Percentiles rank a stretch among this genome's conserved stretches.
These are phyloP conservation scores for Phytopythium helicoides DNA, from an alignment of 352 stramenopile genomes.

Conservation along the genomic window DNA sequence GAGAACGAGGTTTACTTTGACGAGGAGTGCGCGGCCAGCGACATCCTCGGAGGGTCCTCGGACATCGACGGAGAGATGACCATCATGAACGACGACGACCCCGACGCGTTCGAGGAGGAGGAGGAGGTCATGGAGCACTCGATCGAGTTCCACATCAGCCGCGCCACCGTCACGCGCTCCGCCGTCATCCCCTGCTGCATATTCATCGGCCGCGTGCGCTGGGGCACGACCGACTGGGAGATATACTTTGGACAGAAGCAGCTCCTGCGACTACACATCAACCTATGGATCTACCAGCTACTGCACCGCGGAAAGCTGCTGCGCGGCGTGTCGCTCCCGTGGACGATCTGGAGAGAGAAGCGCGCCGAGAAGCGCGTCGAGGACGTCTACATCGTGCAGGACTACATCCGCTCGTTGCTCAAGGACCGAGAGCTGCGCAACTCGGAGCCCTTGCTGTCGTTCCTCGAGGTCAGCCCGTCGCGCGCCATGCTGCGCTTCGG, in stretches of 20 bases:
- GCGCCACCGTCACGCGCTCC: constrained; percentile 63
- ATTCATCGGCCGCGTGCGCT: constrained; percentile 77
- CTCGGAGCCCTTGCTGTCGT: constrained; percentile 73
- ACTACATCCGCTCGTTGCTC: constrained; percentile 68
- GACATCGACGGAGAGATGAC: constrained; percentile 54
- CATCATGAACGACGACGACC: constrained; percentile 67
- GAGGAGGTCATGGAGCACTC: constrained; percentile 71
- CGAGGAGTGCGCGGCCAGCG: constrained; percentile 41
- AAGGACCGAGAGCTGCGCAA: constrained; percentile 66
- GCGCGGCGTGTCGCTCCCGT: constrained; percentile 51
- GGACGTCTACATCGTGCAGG: constrained; percentile 71
- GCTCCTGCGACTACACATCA: constrained; percentile 68
- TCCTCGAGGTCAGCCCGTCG: constrained; percentile 78
- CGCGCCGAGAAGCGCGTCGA: constrained; percentile 61
- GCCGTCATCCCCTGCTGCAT: constrained; percentile 80
- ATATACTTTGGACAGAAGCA: constrained; percentile 88
- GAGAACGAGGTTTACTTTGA: constrained; percentile 24
- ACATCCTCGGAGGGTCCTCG: constrained; percentile 40
- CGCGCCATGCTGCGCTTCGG: constrained; percentile 72
- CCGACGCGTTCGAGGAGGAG: constrained; percentile 40
- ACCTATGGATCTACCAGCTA: constrained; percentile 50
- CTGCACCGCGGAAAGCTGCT: constrained; percentile 46
- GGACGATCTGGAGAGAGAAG: constrained; percentile 83
- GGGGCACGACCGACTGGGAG: constrained; percentile 78
- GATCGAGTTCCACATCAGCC: constrained; percentile 73